Conservation (phyloP, 129 eudicot species). For the Ambrosia trifida region DNA sequence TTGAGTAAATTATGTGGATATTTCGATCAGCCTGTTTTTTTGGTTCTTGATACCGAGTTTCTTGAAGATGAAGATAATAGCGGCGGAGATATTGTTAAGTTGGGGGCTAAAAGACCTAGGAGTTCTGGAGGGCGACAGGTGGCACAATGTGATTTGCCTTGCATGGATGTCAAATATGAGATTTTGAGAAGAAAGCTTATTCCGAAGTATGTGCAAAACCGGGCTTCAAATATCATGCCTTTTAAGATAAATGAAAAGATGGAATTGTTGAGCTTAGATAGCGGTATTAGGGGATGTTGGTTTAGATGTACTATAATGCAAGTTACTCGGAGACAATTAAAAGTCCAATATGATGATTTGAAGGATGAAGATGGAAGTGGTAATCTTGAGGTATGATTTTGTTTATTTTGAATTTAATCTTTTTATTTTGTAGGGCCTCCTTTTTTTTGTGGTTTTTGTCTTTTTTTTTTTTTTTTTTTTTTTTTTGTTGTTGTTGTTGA, state of each 20-base stretch:
- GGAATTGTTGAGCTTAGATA: constrained; percentile 85
- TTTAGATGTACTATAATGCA: constrained; percentile 79
- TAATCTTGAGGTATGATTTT: constrained; percentile 72
- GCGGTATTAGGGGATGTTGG: constrained; percentile 99
- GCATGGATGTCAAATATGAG: constrained; percentile 47
- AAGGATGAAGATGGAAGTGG: constrained; percentile 78
- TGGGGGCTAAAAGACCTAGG: constrained; percentile 72
- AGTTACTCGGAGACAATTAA: constrained; percentile 58
- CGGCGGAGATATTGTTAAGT: constrained; percentile 46
- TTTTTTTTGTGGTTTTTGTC: not conserved
- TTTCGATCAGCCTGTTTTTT: constrained; percentile 72
- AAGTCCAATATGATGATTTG: constrained; percentile 72
- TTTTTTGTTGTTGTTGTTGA: no score
- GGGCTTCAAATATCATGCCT: constrained; percentile 25
- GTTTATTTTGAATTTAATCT: not conserved
- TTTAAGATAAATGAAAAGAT: constrained; percentile 62
- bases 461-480: no score
- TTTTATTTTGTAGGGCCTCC: not conserved
- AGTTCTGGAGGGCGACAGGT: constrained; percentile 49
- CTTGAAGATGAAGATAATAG: constrained; percentile 57
- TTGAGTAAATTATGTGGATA: constrained; percentile 88
- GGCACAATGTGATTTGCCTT: constrained; percentile 30
- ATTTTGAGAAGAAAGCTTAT: constrained; percentile 36
- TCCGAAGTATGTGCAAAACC: constrained; percentile 44
- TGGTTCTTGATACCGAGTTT: constrained; percentile 58